A percentile compares a stretch with the other conserved stretches of the same genome.
phyloP scores from a whole-genome alignment of 1,284 basidiomycete genomes.

The Cerioporus squamosus region DNA sequence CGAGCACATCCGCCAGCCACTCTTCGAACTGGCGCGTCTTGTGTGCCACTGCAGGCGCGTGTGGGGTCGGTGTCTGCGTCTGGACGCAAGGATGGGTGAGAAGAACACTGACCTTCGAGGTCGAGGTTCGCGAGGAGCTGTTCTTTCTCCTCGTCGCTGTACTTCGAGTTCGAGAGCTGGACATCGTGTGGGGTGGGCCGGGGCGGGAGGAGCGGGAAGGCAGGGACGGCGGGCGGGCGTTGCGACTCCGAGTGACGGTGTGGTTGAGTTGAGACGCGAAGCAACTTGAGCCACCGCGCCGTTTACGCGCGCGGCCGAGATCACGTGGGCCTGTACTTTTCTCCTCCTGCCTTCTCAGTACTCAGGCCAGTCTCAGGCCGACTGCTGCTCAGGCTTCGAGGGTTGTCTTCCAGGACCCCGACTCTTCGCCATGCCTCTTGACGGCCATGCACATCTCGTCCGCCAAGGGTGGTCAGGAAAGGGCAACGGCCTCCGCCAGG shows the following conservation, averaged over 20 bases:
- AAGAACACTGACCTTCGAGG: conserved; percentile 63
- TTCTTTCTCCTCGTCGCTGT: conserved; percentile 65
- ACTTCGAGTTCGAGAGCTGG: conserved; percentile 33
- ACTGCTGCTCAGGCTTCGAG: no score
- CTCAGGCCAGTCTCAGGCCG: neutral
- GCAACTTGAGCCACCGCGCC: conserved; percentile 17
- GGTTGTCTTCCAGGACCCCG: neutral
- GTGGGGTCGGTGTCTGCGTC: conserved; percentile 11
- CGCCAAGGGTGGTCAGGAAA: conserved; percentile 89
- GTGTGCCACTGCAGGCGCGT: conserved; percentile 57
- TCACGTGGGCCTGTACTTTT: conserved; percentile 24
- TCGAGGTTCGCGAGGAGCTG: conserved; percentile 78
- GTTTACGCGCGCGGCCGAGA: conserved; percentile 13
- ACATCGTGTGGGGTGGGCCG: conserved; percentile 6
- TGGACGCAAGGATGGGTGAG: conserved; percentile 1
- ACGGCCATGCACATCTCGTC: conserved; percentile 78
- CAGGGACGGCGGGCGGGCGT: neutral
- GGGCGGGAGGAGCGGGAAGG: neutral
- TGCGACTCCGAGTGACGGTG: no score
- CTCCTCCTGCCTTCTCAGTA: conserved; percentile 3
- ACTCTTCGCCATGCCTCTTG: conserved; percentile 61
- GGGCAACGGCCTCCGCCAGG: conserved; percentile 74
- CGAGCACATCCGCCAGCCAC: conserved; percentile 71
- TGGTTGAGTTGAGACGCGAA: conserved; percentile 18
- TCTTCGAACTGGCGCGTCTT: conserved; percentile 70